Conservation (phyloP, 176 grass and related monocot species). For the Cymbopogon citratus region DNA sequence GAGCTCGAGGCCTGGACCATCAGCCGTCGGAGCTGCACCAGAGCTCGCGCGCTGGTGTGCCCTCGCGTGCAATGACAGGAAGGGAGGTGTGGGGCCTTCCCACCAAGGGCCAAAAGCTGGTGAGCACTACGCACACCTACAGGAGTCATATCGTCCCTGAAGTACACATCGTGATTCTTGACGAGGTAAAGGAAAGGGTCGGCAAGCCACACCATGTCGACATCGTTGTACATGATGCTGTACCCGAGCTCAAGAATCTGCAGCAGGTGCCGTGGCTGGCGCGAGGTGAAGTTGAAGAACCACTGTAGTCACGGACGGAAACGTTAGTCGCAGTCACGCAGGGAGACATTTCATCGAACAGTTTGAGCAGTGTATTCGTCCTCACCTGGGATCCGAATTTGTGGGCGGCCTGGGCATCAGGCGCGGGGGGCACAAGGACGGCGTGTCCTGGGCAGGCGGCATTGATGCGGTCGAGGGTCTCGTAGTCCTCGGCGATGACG, state of each 20-base stretch:
- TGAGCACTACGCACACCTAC: no score
- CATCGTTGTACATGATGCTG: slow-evolving; percentile 92
- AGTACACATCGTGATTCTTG: slow-evolving; percentile 82
- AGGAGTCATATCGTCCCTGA: slow-evolving; percentile 88
- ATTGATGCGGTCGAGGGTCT: no score
- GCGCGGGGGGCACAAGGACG: slow-evolving; percentile 82
- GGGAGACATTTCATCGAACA: slow-evolving; percentile 29
- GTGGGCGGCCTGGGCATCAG: no score
- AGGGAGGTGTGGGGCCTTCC: no score
- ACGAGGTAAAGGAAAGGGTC: slow-evolving; percentile 75
- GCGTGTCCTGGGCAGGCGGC: slow-evolving; percentile 86
- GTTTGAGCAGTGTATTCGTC: not conserved
- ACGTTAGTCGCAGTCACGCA: not conserved
- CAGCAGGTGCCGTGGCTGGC: slow-evolving; percentile 73
- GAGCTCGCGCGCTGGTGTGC: no score
- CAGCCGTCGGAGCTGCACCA: no score
- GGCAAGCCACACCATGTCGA: slow-evolving; percentile 92
- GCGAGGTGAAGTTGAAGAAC: slow-evolving; percentile 94
- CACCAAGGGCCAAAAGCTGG: no score
- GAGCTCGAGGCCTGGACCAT: no score
- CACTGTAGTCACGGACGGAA: slow-evolving; percentile 44
- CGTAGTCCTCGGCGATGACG: no score
- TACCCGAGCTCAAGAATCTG: slow-evolving; percentile 89
- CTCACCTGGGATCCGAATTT: slow-evolving; percentile 88
- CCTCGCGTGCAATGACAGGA: no score